Percentiles rank a stretch among this genome's conserved stretches.
Evolutionary conservation across 768 basidiomycete species (phyloP).

Genomic region (Tulasnella sp.): DNA sequence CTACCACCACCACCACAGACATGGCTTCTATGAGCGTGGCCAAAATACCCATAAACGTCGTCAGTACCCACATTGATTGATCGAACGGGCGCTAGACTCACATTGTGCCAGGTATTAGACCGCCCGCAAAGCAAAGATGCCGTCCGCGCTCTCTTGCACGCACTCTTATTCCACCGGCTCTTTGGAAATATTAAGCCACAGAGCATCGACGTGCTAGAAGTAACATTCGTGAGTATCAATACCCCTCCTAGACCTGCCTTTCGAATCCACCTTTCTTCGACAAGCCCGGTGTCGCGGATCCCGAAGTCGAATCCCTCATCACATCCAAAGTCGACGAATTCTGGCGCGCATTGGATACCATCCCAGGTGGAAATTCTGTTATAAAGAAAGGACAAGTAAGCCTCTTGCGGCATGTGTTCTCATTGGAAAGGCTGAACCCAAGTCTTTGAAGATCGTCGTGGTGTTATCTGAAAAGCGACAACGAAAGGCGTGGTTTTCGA

Average conservation of each 20-base stretch:
- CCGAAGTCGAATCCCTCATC: constrained; percentile 56
- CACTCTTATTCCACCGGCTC: constrained; percentile 70
- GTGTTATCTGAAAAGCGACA: constrained; percentile 66
- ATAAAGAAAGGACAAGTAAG: constrained; percentile 55
- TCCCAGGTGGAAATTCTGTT: constrained; percentile 9
- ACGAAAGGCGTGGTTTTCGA: constrained; percentile 48
- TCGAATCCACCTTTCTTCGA: neutral
- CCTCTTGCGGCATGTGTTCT: neutral
- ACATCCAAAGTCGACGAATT: constrained; percentile 66
- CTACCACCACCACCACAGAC: too few relatives aligned
- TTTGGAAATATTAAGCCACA: constrained; percentile 69
- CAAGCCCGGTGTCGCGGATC: constrained; percentile 68
- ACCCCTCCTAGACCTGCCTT: neutral
- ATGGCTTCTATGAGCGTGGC: too few relatives aligned
- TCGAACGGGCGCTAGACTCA: too few relatives aligned
- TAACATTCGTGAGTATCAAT: constrained; percentile 56
- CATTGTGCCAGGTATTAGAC: constrained; percentile 66
- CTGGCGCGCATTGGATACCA: constrained; percentile 57
- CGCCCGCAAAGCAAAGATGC: constrained; percentile 61
- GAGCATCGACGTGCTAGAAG: constrained; percentile 67
- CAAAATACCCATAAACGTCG: too few relatives aligned
- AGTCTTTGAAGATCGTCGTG: constrained; percentile 42
- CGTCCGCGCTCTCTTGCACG: constrained; percentile 62
- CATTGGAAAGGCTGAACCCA: neutral
- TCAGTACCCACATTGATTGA: too few relatives aligned